These are phyloP conservation scores for Trichosporon sp. DNA, from an alignment of 1,284 basidiomycete species.

Conservation along the genomic window DNA sequence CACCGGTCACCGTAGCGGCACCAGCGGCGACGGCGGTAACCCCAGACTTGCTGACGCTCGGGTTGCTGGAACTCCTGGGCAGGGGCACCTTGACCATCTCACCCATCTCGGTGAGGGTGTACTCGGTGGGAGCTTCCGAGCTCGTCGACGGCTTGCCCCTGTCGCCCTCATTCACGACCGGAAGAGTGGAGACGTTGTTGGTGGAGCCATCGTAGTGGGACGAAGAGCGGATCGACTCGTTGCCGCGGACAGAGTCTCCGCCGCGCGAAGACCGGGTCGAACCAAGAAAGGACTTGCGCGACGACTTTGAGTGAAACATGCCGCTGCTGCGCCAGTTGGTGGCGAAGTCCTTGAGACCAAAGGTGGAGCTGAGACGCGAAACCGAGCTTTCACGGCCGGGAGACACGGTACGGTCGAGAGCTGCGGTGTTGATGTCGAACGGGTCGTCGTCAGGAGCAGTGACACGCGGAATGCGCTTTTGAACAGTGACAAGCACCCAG, in stretches of 20 bases:
- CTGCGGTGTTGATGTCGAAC: background rate
- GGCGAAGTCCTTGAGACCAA: slow-evolving; percentile 27
- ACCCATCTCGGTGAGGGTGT: slow-evolving; percentile 32
- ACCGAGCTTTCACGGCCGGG: slow-evolving; percentile 20
- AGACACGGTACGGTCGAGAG: slow-evolving; percentile 18
- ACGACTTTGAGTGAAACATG: slow-evolving; percentile 1
- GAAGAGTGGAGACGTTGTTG: background rate
- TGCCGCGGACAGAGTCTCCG: background rate
- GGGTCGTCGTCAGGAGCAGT: background rate
- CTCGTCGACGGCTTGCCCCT: slow-evolving; percentile 12
- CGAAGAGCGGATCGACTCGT: background rate
- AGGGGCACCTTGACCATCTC: slow-evolving; percentile 31
- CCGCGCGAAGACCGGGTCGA: background rate
- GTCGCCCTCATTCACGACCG: background rate
- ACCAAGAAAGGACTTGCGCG: slow-evolving; percentile 7
- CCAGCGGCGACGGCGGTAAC: background rate
- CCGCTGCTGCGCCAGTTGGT: slow-evolving; percentile 26
- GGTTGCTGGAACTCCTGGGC: background rate
- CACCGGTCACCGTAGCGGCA: background rate
- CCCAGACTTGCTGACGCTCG: background rate
- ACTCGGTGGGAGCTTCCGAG: slow-evolving; percentile 30
- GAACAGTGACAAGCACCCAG: slow-evolving; percentile 36
- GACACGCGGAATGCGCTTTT: slow-evolving; percentile 16
- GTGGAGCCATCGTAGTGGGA: background rate
- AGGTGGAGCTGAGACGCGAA: slow-evolving; percentile 21